These are phyloP conservation scores for Nelumbo lutea DNA, from an alignment of 164 flowering plant genomes.

Conservation along the genomic window DNA sequence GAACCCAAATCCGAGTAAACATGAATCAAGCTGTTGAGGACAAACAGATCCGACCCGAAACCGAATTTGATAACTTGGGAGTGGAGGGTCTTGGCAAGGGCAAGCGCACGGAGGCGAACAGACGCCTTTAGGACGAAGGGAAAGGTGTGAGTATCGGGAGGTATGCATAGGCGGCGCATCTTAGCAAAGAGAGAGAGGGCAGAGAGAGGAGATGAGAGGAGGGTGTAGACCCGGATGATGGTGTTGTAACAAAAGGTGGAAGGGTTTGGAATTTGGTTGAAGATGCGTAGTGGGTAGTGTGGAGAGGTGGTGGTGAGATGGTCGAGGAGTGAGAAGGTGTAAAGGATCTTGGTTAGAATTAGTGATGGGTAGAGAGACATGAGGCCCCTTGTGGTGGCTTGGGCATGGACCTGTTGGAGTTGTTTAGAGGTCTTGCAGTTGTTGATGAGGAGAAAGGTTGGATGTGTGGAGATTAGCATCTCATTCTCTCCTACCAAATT, in stretches of 20 bases:
- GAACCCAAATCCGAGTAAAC: conserved; percentile 27
- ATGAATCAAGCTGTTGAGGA: conserved; percentile 44
- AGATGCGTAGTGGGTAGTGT: conserved; percentile 38
- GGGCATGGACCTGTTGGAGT: conserved; percentile 58
- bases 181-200: conserved; percentile 41
- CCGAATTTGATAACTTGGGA: conserved; percentile 46
- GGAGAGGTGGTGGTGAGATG: conserved; percentile 6
- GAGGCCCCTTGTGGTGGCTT: conserved; percentile 41
- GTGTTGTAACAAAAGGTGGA: conserved; percentile 58
- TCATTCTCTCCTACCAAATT: not conserved
- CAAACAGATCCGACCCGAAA: conserved; percentile 37
- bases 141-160: conserved; percentile 62
- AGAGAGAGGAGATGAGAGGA: conserved; percentile 34
- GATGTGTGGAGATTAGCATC: conserved; percentile 12
- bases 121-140: conserved; percentile 61
- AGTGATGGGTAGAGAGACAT: conserved; percentile 19
- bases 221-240: conserved; percentile 47
- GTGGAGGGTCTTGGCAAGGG: conserved; percentile 37
- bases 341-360: conserved; percentile 44
- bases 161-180: conserved; percentile 44
- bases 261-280: conserved; percentile 44
- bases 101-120: conserved; percentile 14
- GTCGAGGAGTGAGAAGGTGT: conserved; percentile 28
- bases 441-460: conserved; percentile 12
- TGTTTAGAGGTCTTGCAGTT: conserved; percentile 43